Evolutionary conservation across 495 filamentous ascomycete species (phyloP).

Genomic region (Penicillium arizonense): DNA sequence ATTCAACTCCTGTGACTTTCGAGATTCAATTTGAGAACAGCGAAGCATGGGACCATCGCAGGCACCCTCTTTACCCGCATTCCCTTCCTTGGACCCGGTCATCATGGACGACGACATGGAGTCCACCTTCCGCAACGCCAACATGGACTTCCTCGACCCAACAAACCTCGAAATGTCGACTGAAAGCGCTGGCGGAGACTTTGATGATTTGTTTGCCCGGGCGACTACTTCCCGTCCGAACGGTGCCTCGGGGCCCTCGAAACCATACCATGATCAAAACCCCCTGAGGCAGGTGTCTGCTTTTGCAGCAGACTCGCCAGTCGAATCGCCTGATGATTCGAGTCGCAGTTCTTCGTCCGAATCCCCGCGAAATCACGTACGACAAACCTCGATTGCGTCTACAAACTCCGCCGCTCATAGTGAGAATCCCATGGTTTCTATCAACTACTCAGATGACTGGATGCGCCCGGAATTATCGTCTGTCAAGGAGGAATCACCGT

Average conservation of each 20-base stretch:
- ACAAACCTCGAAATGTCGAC: constrained; percentile 36
- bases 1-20: constrained; percentile 4
- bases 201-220: constrained; percentile 43
- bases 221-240: constrained; percentile 29
- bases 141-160: constrained; percentile 45
- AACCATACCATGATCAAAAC: constrained; percentile 33
- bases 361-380: constrained; percentile 42
- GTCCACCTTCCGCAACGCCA: constrained; percentile 37
- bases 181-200: constrained; percentile 39
- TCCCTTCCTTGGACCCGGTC: constrained; percentile 43
- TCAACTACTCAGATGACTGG: constrained; percentile 40
- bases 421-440: constrained; percentile 36
- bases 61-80: constrained; percentile 39
- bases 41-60: constrained; percentile 43
- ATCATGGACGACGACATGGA: constrained; percentile 50
- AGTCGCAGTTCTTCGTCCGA: constrained; percentile 45
- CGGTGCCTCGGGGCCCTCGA: constrained; percentile 29
- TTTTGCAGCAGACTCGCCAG: constrained; percentile 40
- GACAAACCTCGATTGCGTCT: constrained; percentile 39
- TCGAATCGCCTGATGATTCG: constrained; percentile 43
- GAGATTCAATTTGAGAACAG: constrained; percentile 2
- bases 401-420: constrained; percentile 41
- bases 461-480: constrained; percentile 38
- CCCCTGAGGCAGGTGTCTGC: constrained; percentile 34
- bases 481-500: constrained; percentile 40